Evolutionary conservation across 2,329 filamentous ascomycete species (phyloP).

Genomic region (Botrytis byssoidea): DNA sequence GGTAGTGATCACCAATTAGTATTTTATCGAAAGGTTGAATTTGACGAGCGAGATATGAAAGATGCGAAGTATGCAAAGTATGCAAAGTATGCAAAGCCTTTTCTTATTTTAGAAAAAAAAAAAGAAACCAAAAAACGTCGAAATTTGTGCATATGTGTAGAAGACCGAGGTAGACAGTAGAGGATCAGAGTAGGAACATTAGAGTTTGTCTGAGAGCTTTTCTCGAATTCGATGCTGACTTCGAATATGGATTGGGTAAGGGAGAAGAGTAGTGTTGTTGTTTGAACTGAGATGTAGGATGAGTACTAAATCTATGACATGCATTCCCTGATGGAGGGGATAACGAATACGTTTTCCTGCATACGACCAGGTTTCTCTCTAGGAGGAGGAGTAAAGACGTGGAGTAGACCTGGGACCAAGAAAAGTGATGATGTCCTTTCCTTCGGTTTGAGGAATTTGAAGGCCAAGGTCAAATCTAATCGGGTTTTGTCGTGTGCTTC

Average conservation of each 20-base stretch:
- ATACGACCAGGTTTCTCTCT: slow-evolving; percentile 9
- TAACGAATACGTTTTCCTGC: slow-evolving; percentile 17
- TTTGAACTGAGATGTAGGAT: slow-evolving; percentile 13
- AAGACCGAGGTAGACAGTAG: neutral
- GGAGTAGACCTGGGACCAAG: slow-evolving; percentile 4
- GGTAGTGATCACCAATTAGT: slow-evolving; percentile 3
- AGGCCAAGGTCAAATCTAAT: slow-evolving; percentile 8
- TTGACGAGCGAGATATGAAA: slow-evolving; percentile 7
- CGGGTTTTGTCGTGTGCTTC: slow-evolving; percentile 17
- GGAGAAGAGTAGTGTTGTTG: slow-evolving; percentile 11
- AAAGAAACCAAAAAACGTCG: neutral
- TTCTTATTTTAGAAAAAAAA: slow-evolving; percentile 9
- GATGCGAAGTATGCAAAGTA: neutral
- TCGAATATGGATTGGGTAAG: neutral
- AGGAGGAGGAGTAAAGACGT: slow-evolving; percentile 6
- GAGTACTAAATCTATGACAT: slow-evolving; percentile 21
- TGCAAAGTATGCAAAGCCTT: neutral
- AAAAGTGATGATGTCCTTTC: neutral
- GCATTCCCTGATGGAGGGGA: slow-evolving; percentile 19
- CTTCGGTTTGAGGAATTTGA: neutral
- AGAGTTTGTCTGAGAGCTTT: neutral
- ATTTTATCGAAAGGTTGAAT: slow-evolving; percentile 5
- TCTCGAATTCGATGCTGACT: slow-evolving; percentile 11
- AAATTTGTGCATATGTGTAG: neutral
- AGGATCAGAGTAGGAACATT: slow-evolving; percentile 15